Conservation (phyloP, 1,284 basidiomycete species). For the Ustilago curta region DNA sequence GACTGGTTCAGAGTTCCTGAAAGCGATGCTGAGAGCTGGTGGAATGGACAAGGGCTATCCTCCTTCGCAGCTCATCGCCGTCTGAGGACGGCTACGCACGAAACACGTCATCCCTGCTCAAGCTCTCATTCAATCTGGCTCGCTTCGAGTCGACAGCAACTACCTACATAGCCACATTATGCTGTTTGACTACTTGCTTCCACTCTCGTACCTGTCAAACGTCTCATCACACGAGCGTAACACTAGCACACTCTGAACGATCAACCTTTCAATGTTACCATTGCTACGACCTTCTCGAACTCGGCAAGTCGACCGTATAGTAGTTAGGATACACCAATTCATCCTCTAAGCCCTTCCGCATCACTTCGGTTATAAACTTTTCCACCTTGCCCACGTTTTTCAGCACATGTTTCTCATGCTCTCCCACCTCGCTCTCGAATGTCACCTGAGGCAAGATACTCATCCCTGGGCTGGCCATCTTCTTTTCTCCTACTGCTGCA, state of each 20-base stretch:
- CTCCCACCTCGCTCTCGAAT: conserved; percentile 96
- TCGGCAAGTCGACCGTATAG: conserved; percentile 64
- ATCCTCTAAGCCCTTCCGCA: conserved; percentile 87
- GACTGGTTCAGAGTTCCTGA: no score
- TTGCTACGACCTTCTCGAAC: not conserved
- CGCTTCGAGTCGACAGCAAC: no score
- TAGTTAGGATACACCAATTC: conserved; percentile 68
- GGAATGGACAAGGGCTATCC: no score
- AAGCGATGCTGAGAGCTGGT: no score
- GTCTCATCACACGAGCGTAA: not conserved
- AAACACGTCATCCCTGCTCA: no score
- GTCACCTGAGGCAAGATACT: conserved; percentile 88
- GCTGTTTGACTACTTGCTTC: not conserved
- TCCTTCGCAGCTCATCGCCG: conserved; percentile 1
- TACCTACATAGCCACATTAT: not conserved
- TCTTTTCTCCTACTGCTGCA: conserved; percentile 7
- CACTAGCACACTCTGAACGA: not conserved
- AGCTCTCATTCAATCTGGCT: no score
- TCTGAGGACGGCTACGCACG: no score
- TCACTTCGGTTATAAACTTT: conserved; percentile 91
- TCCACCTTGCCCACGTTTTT: conserved; percentile 97
- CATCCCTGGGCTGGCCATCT: conserved; percentile 73
- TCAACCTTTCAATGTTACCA: not conserved
- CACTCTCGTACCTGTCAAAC: not conserved
- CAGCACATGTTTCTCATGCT: conserved; percentile 92